These are phyloP conservation scores for Oidium heveae DNA, from an alignment of 2,329 filamentous ascomycete species.

Conservation along the genomic window DNA sequence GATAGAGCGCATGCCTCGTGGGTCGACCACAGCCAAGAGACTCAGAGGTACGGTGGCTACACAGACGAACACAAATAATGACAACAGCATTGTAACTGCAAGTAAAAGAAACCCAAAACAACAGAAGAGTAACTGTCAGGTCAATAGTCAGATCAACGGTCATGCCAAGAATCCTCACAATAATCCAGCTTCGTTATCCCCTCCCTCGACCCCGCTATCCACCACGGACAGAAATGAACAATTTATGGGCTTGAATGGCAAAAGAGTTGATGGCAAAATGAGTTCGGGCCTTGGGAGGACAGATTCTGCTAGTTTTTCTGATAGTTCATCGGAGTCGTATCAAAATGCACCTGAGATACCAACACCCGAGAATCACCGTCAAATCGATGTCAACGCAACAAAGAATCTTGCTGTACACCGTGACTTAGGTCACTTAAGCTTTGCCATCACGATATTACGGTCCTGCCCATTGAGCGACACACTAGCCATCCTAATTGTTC, in stretches of 20 bases:
- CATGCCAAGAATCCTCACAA: constrained; percentile 19
- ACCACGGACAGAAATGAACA: constrained; percentile 14
- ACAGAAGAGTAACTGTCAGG: constrained; percentile 15
- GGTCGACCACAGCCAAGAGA: constrained; percentile 13
- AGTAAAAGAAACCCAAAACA: constrained; percentile 35
- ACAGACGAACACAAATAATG: constrained; percentile 52
- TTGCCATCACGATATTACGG: constrained; percentile 65
- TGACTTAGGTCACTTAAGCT: constrained; percentile 45
- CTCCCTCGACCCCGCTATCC: constrained; percentile 16
- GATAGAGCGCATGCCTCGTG: constrained; percentile 15
- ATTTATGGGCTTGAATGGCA: constrained; percentile 7
- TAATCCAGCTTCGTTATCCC: constrained; percentile 17
- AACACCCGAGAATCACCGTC: constrained; percentile 28
- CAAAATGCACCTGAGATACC: constrained; percentile 17
- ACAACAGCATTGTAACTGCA: constrained; percentile 65
- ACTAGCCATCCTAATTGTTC: constrained; percentile 84
- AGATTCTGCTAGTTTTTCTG: constrained; percentile 27
- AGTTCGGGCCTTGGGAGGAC: constrained; percentile 20
- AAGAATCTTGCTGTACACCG: constrained; percentile 44
- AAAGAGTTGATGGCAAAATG: constrained; percentile 9
- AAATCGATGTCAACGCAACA: constrained; percentile 44
- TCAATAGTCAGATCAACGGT: constrained; percentile 27
- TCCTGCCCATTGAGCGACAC: constrained; percentile 85
- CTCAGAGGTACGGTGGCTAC: constrained; percentile 21
- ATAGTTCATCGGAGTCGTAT: constrained; percentile 26